phyloP scores from a whole-genome alignment of 768 basidiomycete species.

The Mycena venus region DNA sequence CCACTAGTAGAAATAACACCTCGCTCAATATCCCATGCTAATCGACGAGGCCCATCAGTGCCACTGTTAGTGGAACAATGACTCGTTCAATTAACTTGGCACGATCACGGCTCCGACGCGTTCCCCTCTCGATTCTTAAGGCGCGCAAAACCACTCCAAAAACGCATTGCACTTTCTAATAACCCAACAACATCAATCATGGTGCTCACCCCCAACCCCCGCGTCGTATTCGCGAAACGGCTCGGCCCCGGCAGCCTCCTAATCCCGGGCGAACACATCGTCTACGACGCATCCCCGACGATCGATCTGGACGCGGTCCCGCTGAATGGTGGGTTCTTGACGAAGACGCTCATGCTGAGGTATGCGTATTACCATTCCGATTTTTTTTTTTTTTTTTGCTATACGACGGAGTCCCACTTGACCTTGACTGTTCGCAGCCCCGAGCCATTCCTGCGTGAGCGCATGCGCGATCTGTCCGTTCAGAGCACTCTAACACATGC shows the following conservation, averaged over 20 bases:
- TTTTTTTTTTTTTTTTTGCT: too few relatives aligned
- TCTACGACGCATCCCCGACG: constrained; percentile 40
- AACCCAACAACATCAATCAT: too few relatives aligned
- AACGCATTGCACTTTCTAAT: too few relatives aligned
- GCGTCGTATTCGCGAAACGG: constrained; percentile 17
- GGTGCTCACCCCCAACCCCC: constrained; percentile 11
- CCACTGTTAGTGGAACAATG: too few relatives aligned
- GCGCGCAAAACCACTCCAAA: constrained; percentile 42
- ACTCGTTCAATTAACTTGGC: too few relatives aligned
- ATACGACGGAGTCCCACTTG: constrained; percentile 25
- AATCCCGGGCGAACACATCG: constrained; percentile 41
- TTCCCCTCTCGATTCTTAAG: constrained; percentile 14
- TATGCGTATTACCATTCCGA: too few relatives aligned
- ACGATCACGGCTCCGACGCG: neutral
- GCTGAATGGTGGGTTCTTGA: constrained; percentile 46
- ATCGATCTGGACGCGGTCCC: constrained; percentile 53
- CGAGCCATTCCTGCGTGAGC: constrained; percentile 29
- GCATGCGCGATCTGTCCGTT: constrained; percentile 39
- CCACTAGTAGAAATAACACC: too few relatives aligned
- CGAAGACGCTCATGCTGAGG: constrained; percentile 51
- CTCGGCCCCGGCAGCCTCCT: constrained; percentile 23
- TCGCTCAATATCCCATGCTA: too few relatives aligned
- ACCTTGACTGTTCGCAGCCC: constrained; percentile 15
- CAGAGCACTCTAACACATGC: neutral
- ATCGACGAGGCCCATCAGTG: too few relatives aligned